phyloP scores from a whole-genome alignment of 108 stramenopile genomes.

The Stephanodiscus triporus region DNA sequence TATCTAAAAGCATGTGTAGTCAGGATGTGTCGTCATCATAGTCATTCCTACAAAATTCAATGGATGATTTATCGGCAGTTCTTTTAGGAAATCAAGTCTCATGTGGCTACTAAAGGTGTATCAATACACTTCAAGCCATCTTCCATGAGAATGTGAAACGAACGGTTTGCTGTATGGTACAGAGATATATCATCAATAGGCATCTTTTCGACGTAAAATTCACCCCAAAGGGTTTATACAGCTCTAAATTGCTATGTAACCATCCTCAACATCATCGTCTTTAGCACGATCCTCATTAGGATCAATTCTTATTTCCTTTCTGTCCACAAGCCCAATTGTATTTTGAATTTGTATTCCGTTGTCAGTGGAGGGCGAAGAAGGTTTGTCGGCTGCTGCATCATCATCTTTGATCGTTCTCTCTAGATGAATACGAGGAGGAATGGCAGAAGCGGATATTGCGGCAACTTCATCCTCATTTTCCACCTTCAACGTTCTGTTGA shows the following conservation, averaged over 20 bases:
- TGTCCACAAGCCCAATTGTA: background rate
- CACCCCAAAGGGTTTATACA: background rate
- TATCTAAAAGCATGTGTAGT: too few relatives aligned
- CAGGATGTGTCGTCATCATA: too few relatives aligned
- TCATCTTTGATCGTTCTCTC: background rate
- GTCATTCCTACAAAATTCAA: too few relatives aligned
- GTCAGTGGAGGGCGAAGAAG: background rate
- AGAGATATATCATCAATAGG: too few relatives aligned
- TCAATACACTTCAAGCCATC: too few relatives aligned
- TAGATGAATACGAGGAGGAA: background rate
- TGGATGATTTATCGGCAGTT: too few relatives aligned
- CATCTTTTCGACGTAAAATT: too few relatives aligned
- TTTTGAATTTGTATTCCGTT: background rate
- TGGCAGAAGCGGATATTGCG: background rate
- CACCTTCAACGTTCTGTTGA: background rate
- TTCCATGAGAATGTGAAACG: too few relatives aligned
- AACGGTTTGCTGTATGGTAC: too few relatives aligned
- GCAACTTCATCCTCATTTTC: background rate
- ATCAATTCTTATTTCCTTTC: background rate
- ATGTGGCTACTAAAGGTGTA: too few relatives aligned
- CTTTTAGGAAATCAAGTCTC: too few relatives aligned
- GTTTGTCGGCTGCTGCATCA: background rate
- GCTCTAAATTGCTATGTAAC: slow-evolving; percentile 53
- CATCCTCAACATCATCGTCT: slow-evolving; percentile 57
- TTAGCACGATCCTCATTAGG: slow-evolving; percentile 7